Percentiles rank a stretch among this genome's conserved stretches.
phyloP scores from a whole-genome alignment of 805 yeast genomes.

The Metschnikowia similis region DNA sequence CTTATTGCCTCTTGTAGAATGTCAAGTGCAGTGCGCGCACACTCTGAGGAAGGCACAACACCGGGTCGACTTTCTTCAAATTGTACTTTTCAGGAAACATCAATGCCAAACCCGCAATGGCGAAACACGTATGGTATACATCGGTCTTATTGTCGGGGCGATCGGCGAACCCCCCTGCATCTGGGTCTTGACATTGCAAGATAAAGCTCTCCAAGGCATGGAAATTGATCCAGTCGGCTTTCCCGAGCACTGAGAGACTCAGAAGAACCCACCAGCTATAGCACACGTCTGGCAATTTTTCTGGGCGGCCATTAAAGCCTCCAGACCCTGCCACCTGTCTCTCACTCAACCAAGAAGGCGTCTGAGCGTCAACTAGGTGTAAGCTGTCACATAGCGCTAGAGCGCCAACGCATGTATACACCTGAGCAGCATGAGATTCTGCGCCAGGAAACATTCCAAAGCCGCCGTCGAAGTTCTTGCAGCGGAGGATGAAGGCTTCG shows the following conservation, averaged over 20 bases:
- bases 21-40: conserved; percentile 30
- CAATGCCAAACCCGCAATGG: conserved; percentile 80
- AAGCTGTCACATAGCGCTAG: conserved; percentile 40
- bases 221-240: conserved; percentile 73
- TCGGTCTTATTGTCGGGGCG: conserved; percentile 88
- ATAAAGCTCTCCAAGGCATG: conserved; percentile 63
- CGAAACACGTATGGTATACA: conserved; percentile 89
- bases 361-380: conserved; percentile 46
- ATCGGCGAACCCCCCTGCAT: conserved; percentile 88
- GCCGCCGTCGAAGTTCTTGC: conserved; percentile 94
- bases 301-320: conserved; percentile 95
- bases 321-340: conserved; percentile 76
- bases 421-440: conserved; percentile 92
- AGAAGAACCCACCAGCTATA: conserved; percentile 97
- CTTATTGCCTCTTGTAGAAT: conserved; percentile 3
- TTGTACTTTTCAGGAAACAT: conserved; percentile 52
- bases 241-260: conserved; percentile 61
- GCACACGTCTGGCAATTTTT: conserved; percentile 94
- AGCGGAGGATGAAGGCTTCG: conserved; percentile 55
- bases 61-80: conserved; percentile 71
- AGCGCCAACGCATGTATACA: conserved; percentile 79
- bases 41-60: conserved; percentile 74
- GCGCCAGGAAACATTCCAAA: conserved; percentile 93
- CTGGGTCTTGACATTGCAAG: conserved; percentile 68
- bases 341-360: conserved; percentile 87